Conservation (phyloP, 2,329 filamentous ascomycete genomes). For the Fusarium equiseti region DNA sequence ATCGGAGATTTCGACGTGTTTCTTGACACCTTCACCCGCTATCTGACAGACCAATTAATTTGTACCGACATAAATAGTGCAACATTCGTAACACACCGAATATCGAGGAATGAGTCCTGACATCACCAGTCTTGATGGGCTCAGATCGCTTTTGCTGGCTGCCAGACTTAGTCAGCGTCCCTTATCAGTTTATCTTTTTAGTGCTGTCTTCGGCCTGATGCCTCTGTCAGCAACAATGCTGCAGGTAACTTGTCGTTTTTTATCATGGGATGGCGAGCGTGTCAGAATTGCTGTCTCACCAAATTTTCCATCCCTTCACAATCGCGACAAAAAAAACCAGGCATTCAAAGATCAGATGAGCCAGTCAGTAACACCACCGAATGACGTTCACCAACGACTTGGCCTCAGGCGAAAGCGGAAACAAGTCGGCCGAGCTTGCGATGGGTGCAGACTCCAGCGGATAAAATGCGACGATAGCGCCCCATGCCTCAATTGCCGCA, state of each 20-base stretch:
- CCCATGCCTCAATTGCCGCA: constrained; percentile 25
- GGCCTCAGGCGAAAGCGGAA: constrained; percentile 27
- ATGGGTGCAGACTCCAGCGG: constrained; percentile 20
- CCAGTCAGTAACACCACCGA: neutral
- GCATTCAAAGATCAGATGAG: neutral
- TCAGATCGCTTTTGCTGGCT: neutral
- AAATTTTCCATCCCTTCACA: neutral
- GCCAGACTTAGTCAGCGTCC: neutral
- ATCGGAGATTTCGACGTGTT: rapidly evolving
- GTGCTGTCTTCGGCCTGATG: neutral
- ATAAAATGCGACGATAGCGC: constrained; percentile 29
- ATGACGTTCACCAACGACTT: neutral
- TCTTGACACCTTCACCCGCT: neutral
- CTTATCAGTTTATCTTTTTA: neutral
- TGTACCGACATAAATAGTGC: rapidly evolving
- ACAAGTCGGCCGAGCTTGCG: constrained; percentile 31
- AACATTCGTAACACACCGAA: too few species aligned
- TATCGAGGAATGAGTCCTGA: neutral
- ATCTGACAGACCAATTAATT: rapidly evolving
- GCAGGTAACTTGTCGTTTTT: neutral
- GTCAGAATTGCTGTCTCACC: neutral
- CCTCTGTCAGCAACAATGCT: neutral
- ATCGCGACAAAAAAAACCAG: too few species aligned
- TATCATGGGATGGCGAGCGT: neutral
- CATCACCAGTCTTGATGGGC: neutral